These are phyloP conservation scores for Echium plantagineum DNA, from an alignment of 257 asterid species.

Conservation along the genomic window DNA sequence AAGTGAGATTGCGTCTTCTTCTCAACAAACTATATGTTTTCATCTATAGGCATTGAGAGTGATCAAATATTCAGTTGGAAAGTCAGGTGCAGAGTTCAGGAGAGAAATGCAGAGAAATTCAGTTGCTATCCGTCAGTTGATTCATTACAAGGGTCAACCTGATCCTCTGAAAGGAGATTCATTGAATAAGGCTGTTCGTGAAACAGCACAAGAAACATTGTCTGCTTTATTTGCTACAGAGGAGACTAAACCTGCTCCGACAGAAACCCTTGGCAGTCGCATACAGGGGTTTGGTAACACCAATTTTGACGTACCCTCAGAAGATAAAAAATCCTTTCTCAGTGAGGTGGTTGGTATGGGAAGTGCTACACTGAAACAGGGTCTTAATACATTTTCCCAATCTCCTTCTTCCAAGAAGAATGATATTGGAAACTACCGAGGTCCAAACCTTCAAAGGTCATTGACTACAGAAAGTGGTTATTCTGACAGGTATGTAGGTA, in stretches of 20 bases:
- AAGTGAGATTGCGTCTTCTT: too few relatives aligned
- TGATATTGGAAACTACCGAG: conserved; percentile 67
- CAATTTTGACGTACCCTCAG: conserved; percentile 59
- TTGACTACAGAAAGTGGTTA: conserved; percentile 56
- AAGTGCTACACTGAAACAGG: conserved; percentile 83
- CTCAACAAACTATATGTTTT: neutral
- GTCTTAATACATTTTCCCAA: conserved; percentile 65
- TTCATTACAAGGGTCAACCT: conserved; percentile 89
- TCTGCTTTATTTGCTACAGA: conserved; percentile 78
- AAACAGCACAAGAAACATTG: conserved; percentile 89
- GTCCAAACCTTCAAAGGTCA: conserved; percentile 83
- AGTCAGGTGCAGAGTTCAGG: conserved; percentile 88
- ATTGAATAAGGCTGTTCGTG: conserved; percentile 90
- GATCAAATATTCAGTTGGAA: conserved; percentile 83
- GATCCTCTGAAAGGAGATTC: conserved; percentile 95
- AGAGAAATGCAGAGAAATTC: conserved; percentile 99
- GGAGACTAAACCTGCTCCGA: conserved; percentile 54
- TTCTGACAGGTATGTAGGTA: conserved; percentile 52
- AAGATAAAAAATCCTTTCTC: conserved; percentile 76
- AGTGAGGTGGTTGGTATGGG: conserved; percentile 91
- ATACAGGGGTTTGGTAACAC: conserved; percentile 93
- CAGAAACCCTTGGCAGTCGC: conserved; percentile 72
- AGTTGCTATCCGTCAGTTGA: conserved; percentile 71
- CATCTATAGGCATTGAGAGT: conserved; percentile 65
- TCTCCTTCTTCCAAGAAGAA: conserved; percentile 63